These are phyloP conservation scores for Bolboschoenoplectus hybrid DNA, from an alignment of 202 grass and related monocot genomes.

Conservation along the genomic window DNA sequence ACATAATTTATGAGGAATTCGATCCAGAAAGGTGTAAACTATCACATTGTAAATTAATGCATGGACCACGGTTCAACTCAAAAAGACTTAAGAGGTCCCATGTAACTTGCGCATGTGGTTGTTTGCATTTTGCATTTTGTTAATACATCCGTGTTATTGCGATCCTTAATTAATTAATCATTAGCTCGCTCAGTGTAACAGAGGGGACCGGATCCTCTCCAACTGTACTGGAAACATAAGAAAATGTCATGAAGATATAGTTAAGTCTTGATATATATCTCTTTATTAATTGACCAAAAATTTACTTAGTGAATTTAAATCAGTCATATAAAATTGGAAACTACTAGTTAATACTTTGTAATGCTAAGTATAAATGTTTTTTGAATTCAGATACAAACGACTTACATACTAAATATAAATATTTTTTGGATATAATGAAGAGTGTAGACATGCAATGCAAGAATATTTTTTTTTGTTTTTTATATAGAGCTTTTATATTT, in stretches of 20 bases:
- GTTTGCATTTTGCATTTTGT: conserved; percentile 29
- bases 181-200: neutral
- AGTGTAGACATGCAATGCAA: no score
- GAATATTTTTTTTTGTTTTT: no score
- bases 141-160: neutral
- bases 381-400: no score
- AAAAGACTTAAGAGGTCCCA: neutral
- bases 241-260: no score
- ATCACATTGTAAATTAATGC: neutral
- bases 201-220: neutral
- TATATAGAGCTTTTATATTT: no score
- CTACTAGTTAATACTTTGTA: no score
- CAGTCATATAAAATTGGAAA: neutral
- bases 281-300: neutral
- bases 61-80: neutral
- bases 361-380: no score
- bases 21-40: neutral
- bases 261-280: no score
- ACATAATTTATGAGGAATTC: no score
- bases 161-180: conserved; percentile 33
- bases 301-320: neutral
- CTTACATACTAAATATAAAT: no score
- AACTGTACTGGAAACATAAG: no score
- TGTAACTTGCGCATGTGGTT: conserved; percentile 18
- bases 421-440: no score